phyloP scores from a whole-genome alignment of 257 asterid genomes.

The Solanum rostratum region DNA sequence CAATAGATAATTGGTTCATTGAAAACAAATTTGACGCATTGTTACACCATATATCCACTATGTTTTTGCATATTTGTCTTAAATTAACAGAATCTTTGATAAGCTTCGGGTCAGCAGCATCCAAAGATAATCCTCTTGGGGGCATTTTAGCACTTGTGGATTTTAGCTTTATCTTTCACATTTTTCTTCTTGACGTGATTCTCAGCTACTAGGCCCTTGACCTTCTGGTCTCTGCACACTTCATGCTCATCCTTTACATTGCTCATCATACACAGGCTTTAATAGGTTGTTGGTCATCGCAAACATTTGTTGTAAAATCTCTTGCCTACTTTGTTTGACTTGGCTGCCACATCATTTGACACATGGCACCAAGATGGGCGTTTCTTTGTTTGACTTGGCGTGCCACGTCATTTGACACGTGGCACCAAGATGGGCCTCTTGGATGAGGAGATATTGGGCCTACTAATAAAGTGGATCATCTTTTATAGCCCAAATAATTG shows the following conservation, averaged over 20 bases:
- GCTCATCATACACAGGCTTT: background rate
- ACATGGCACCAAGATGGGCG: no score
- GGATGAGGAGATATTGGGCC: no score
- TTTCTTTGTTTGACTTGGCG: no score
- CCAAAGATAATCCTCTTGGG: constrained; percentile 57
- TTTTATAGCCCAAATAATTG: no score
- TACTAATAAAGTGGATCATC: no score
- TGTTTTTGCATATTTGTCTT: background rate
- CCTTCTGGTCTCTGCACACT: constrained; percentile 2
- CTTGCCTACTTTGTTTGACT: no score
- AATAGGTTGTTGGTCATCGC: constrained; percentile 6
- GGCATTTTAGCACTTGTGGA: constrained; percentile 58
- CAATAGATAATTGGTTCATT: background rate
- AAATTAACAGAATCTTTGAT: no score
- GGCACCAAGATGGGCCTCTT: no score
- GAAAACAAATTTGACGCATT: background rate
- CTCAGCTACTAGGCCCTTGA: background rate
- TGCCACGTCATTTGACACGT: no score
- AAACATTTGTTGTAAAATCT: background rate
- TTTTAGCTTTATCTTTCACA: constrained; percentile 42
- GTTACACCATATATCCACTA: background rate
- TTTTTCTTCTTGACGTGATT: constrained; percentile 16
- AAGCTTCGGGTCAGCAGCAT: constrained; percentile 80
- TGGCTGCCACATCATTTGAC: no score
- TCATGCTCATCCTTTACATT: constrained; percentile 5